Base-by-base conservation (phyloP, 2,329 filamentous ascomycete genomes). In the Cercospora nicotianae region DNA sequence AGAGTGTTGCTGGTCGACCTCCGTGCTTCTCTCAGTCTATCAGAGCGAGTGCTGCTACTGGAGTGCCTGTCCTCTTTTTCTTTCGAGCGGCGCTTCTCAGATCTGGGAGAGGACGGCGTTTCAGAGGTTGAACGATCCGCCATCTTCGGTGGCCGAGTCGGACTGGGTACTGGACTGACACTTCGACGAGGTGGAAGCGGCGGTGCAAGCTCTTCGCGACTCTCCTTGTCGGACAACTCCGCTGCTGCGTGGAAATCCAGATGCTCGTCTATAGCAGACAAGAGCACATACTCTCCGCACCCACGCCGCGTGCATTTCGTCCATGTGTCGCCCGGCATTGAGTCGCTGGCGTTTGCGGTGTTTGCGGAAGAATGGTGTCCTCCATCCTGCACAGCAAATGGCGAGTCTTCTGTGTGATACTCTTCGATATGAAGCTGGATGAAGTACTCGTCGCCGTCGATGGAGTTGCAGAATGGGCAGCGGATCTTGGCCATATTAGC, bases 211-310 rank as follows among this genome's bases (percentile, higher is more conserved):
- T 68, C 73, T 65, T 78, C 75, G 68, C 10, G 45, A 51, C 75
- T 76, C 68, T 77, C 79, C 77, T 80, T 75, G 72, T 78, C 75
- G 65, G 80, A 78, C 70, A 79, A 75, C 65, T 75, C 71, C 23
- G 70, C 57, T 9, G 74, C 72, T n/a, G 64, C 67, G 53, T 84
- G 82, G 36, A 82, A 76, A 64, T 82, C 78, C 63, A 83, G 75
- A 75, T 84, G 83, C 60, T 84, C 80, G 72, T 83, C 80, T 64
- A 81, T 77, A 60, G 82, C 81, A 23, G 72, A 69, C 26, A 82
- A 70, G 63, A 77, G 74, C 64, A 84, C 72, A 61, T 79, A 70
- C 69, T 84, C 81, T 65, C 79, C 79, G 75, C 82, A 84, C 57
- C 80, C 77, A 26, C 75, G 70, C 60, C 81, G 77, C 8, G 81